Evolutionary conservation across 495 filamentous ascomycete genomes (phyloP), one percentile per base, ranked within the genome.

Genomic region (Penicillium dipodomyicola): DNA sequence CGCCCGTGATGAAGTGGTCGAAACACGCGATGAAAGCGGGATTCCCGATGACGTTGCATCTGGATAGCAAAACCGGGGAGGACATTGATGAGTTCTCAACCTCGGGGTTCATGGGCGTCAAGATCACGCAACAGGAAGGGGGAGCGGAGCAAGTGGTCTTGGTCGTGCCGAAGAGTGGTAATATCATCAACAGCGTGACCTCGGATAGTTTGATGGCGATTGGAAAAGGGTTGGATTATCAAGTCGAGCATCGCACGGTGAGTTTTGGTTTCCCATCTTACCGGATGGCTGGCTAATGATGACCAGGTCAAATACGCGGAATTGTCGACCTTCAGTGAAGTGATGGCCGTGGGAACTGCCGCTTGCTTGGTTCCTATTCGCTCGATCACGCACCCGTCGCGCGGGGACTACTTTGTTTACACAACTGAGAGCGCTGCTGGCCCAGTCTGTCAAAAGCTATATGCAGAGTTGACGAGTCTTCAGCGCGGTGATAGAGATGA

Each of bases 281-380:
- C 29, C 29, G 29, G 29, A 30, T 30, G 7, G 8, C 29, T 30
- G 29, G 29, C 29, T 30, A 30, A 30, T 10, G 8, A 30, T 30
- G 29, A 30, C 19, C 43, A 52, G 48, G 37, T 59, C 14, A 56
- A 56, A 47, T 59, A 56, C 23, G 37, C 7, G n/a, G 50, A 56
- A 37, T 25, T 59, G 37, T 41, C 30, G 20, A 29, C 20, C 25
- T 59, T 59, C 20, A 32, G 23, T 12, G 57, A 59, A 30, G 52
- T 59, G 20, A 32, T 59, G 30, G 57, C 57, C 10, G 37, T 46
- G 7, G 57, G 57, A 12, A 59, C 57, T n/a, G 57, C 57, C 7
- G 57, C 57, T 20, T 27, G 27, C 10, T 17, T 55, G 27, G 29
- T 59, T 10, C 57, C 57, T n/a, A 59, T 59, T 37, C 14, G 19